Evolutionary conservation across 371 early-diverging fungal genomes (phyloP), one percentile per base, ranked within the genome.

Genomic region (Smittium culicis): DNA sequence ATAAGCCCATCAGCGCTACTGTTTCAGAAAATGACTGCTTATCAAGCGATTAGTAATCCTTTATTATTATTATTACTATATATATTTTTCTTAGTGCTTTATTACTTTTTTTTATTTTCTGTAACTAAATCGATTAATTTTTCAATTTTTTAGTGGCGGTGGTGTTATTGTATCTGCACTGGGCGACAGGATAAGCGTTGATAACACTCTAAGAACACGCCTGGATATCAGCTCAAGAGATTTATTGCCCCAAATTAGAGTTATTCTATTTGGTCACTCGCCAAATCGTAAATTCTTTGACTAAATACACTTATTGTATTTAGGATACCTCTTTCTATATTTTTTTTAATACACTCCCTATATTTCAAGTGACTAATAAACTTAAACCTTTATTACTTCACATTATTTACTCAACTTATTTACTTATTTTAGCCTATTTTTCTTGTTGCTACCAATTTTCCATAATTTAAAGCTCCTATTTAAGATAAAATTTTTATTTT

Each of bases 221-320:
- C 79, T 98, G 69, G 89, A 88, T 2, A 82, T 89, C 70, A 80
- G 83, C 60, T 83, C 87, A 65, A 88, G 91, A 68, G 74, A 86
- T 82, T 88, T 93, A 89, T 82, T 95, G 67, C 96, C 96, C 63
- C 88, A 91, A 71, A 82, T 96, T 71, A 91, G 95, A 70, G 80
- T 85, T 67, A 73, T 84, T 67, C 83, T 97, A 65, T 96, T 91
- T 77, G 97, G 93, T 5, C 85, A 85, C 66, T 92, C 94, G 30
- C 87, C 88, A 67, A 87, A 82, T 80, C 88, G 94, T 81, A 87
- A 83, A 73, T 94, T 92, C 86, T 92, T 86, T 80, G 86, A 93
- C 82, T 96, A 85, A 77, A 60, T 57, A 20, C 57, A 35, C 28
- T 67, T 54, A 24, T 57, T 69, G 32, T 54, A 24, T 25, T 68